A percentile compares a stretch with the other conserved stretches of the same genome.
Conservation (phyloP, 129 eudicot genomes). For the Artemisia argyi region DNA sequence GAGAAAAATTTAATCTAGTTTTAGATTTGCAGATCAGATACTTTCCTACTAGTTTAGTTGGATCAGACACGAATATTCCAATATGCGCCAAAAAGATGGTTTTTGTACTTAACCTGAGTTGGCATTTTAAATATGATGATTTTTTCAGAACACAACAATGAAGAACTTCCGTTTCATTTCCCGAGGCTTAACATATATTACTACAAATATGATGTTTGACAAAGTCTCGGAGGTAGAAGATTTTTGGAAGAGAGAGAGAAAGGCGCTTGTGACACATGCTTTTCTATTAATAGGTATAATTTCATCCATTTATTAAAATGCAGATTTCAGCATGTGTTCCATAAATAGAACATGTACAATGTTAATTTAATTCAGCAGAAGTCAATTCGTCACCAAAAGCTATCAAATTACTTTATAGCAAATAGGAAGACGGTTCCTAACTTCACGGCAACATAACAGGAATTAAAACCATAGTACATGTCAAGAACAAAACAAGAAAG, state of each 20-base stretch:
- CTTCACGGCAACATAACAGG: not conserved
- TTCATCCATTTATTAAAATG: not conserved
- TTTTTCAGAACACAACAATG: too few relatives aligned
- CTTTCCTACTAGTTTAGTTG: not conserved
- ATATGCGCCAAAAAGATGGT: not conserved
- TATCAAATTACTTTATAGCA: not conserved
- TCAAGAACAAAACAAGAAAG: not conserved
- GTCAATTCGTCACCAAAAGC: not conserved
- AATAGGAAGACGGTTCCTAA: not conserved
- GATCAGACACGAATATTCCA: not conserved
- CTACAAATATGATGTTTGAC: not conserved
- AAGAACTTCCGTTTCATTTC: too few relatives aligned
- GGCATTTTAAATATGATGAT: too few relatives aligned
- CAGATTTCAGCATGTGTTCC: not conserved
- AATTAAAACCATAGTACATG: not conserved
- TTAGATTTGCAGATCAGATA: not conserved
- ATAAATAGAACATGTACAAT: not conserved
- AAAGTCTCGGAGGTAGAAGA: not conserved
- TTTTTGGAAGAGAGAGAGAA: not conserved
- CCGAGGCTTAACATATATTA: not conserved
- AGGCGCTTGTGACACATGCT: slow-evolving; percentile 11
- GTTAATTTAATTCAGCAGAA: not conserved
- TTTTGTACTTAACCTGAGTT: too few relatives aligned
- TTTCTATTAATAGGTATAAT: not conserved
- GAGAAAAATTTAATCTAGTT: not conserved